Percentiles rank a stretch among this genome's conserved stretches.
phyloP scores from a whole-genome alignment of 2,329 filamentous ascomycete species.

The Aschersonia sp. region DNA sequence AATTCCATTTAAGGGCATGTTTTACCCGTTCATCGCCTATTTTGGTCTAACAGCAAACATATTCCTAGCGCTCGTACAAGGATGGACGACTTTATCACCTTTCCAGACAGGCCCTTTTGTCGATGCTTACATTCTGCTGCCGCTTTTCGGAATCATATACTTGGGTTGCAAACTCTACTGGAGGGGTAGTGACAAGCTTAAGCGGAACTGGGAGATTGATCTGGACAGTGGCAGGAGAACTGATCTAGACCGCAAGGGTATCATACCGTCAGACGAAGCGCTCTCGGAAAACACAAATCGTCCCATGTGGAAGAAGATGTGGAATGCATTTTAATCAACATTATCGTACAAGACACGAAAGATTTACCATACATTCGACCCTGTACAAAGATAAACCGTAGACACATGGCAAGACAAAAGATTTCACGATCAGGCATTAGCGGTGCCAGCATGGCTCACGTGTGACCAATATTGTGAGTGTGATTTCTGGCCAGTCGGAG shows the following conservation, averaged over 20 bases:
- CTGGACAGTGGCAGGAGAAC: constrained; percentile 38
- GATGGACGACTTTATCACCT: constrained; percentile 43
- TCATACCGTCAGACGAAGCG: constrained; percentile 13
- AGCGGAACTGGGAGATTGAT: constrained; percentile 37
- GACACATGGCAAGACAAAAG: no score
- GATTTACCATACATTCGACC: no score
- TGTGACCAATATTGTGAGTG: no score
- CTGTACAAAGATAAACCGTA: no score
- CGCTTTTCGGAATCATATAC: constrained; percentile 44
- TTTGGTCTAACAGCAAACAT: constrained; percentile 42
- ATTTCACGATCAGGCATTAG: no score
- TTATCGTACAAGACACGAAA: not conserved
- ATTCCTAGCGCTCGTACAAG: constrained; percentile 45
- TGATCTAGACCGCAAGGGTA: constrained; percentile 33
- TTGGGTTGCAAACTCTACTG: constrained; percentile 37
- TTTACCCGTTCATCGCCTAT: constrained; percentile 44
- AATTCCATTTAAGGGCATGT: constrained; percentile 39
- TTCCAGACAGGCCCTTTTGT: constrained; percentile 46
- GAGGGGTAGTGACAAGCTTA: constrained; percentile 31
- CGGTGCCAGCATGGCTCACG: no score
- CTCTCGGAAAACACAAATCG: constrained; percentile 11
- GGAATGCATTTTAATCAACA: constrained; percentile 22
- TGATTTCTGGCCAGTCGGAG: no score
- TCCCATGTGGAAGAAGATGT: constrained; percentile 25
- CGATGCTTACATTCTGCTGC: constrained; percentile 47